Base-by-base conservation (phyloP, 352 stramenopile species). In the Phytophthora cactorum region DNA sequence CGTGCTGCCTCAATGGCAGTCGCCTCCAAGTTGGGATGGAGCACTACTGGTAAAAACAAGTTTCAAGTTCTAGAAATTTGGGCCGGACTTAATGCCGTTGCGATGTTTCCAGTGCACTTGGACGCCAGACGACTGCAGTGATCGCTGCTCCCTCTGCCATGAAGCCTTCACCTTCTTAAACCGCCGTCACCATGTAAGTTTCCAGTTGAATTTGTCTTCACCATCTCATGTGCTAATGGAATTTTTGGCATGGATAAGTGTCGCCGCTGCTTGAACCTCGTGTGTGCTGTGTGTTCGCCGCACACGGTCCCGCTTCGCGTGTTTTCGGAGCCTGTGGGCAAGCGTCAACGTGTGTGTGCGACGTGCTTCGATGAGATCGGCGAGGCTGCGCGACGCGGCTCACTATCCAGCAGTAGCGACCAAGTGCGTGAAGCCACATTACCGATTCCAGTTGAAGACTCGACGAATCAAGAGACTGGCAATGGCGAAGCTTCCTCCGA, bases 81-180 rank as follows among this genome's bases (percentile, higher is more conserved):
- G 28, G 39, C 50, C n/a, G 32, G 38, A 52, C 32, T 47, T 22
- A 44, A 14, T 17, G 11, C 8, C 15, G 8, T 47, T 55, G 3
- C 3, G 29, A 22, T 47, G 14, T 54, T 57, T 36, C 31, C 38
- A 92, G 84, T 69, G 77, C 15, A 84, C 83, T n/a, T 92, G 84
- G 84, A 92, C 78, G 2, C 77, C 79, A 0, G 84, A 92, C 49
- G 69, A 79, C 43, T 79, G 86, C 36, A 88, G 79, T 38, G 76
- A 88, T 55, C 72, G 74, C 41, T 92, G 84, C 59, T 65, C 72
- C 0, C 70, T 89, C 49, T 92, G 84, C 59, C 63, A 77, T 25
- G 81, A 92, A 49, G 60, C 56, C 32, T 92, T 92, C 66, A 92
- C 81, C 15, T 78, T 92, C 51, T 75, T 92, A 61, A 92, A 92